Evolutionary conservation across 345 rosid genomes (phyloP), one percentile per base, ranked within the genome.

Genomic region (Hibiscus tridactylites): DNA sequence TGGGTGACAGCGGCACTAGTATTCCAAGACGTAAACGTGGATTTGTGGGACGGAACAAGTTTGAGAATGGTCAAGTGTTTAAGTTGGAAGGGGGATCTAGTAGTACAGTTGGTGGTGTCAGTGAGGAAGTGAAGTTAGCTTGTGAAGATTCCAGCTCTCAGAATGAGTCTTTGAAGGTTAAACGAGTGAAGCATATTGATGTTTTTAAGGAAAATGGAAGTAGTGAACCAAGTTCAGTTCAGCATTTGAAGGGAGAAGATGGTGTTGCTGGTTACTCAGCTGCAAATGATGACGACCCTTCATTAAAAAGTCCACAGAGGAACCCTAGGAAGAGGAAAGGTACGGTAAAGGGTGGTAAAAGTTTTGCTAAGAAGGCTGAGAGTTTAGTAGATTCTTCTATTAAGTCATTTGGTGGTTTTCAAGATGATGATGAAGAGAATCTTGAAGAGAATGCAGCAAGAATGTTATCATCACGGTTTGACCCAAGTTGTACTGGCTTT

Each of bases 391-490:
- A 58, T 66, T 61, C 81, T 73, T 72, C 84, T 70, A 71, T 56
- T 42, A 80, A 75, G 76, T 71, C 44, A 68, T 70, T 81, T 61
- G 84, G 76, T 79, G 83, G 73, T 61, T 73, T 80, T 76, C 82
- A 61, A 5, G 61, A 87, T 26, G 96, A 87, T 26, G 96, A 90
- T 74, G 93, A 87, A 82, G 91, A 91, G 83, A 94, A 94, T 83
- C 97, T 94, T 66, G 97, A 90, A 83, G 93, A 88, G 74, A 94
- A 94, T 85, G 97, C 98, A 39, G 97, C 98, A 35, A 94, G 84
- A 84, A 91, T 94, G 98, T 77, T 94, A 21, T 94, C 96, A 33
- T 91, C 96, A 16, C 88, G 97, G 70, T 94, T 94, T 74, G 90
- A 91, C 80, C 89, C 98, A 11, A 90, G 85, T 75, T 91, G 87